A percentile compares a stretch with the other conserved stretches of the same genome.
Evolutionary conservation across 2,329 filamentous ascomycete species (phyloP).

Genomic region (Blastomyces gilchristii): DNA sequence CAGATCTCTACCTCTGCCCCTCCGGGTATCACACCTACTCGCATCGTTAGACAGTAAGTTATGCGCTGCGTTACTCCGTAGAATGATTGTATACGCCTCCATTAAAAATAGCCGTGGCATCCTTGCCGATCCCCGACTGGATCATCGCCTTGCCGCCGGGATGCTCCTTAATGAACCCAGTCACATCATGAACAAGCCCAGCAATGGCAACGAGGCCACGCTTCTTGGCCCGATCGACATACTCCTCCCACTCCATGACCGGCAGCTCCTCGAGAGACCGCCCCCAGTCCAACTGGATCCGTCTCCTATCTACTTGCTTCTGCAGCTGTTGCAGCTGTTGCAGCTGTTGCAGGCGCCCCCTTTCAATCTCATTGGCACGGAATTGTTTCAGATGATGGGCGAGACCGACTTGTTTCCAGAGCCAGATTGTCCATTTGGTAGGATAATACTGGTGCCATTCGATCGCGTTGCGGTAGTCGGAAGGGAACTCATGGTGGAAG

Average conservation of each 20-base stretch:
- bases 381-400: constrained; percentile 84
- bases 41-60: constrained; percentile 71
- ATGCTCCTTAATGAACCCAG: constrained; percentile 74
- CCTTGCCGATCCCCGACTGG: constrained; percentile 69
- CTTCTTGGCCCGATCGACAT: constrained; percentile 57
- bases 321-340: constrained; percentile 70
- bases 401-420: constrained; percentile 71
- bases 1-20: constrained; percentile 85
- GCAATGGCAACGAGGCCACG: constrained; percentile 65
- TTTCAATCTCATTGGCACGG: constrained; percentile 82
- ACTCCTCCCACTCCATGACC: constrained; percentile 77
- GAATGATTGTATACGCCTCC: constrained; percentile 80
- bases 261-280: constrained; percentile 73
- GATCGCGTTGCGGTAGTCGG: constrained; percentile 83
- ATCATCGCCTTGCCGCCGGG: constrained; percentile 84
- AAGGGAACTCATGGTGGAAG: constrained; percentile 90
- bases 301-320: constrained; percentile 87
- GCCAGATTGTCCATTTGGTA: constrained; percentile 78
- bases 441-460: constrained; percentile 85
- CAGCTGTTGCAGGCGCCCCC: constrained; percentile 70
- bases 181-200: constrained; percentile 75
- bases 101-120: constrained; percentile 86
- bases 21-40: constrained; percentile 72
- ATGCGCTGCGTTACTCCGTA: constrained; percentile 65
- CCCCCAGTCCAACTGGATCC: constrained; percentile 71